Conservation (phyloP, 768 basidiomycete species). For the Amanita pallidorosea region DNA sequence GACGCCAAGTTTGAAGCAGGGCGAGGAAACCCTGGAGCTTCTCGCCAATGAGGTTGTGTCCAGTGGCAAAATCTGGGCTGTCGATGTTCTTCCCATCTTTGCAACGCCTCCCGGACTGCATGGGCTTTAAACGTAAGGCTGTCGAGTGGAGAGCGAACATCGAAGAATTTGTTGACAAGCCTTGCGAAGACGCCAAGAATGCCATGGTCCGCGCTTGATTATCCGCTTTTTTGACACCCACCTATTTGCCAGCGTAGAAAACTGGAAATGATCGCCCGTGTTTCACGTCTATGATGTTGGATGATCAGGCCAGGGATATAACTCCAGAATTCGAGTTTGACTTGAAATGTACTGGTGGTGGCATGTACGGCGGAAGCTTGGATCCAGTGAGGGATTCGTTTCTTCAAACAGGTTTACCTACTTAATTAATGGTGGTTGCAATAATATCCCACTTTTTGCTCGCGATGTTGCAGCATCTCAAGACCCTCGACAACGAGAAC, state of each 20-base stretch:
- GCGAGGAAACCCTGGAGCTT: constrained; percentile 30
- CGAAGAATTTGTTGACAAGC: constrained; percentile 54
- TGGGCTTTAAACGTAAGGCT: constrained; percentile 54
- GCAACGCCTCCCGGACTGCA: constrained; percentile 47
- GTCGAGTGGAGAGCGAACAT: constrained; percentile 50
- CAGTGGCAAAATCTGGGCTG: constrained; percentile 36
- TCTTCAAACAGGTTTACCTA: neutral
- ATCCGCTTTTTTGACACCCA: neutral
- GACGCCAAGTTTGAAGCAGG: constrained; percentile 29
- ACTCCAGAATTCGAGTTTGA: constrained; percentile 48
- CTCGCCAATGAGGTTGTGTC: constrained; percentile 30
- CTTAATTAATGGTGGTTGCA: constrained; percentile 39
- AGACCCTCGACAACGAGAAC: constrained; percentile 50
- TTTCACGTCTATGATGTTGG: constrained; percentile 47
- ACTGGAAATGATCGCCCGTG: constrained; percentile 27
- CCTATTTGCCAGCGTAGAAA: constrained; percentile 21
- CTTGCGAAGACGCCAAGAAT: constrained; percentile 48
- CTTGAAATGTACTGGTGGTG: constrained; percentile 72
- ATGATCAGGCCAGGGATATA: constrained; percentile 28
- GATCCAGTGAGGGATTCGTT: constrained; percentile 39
- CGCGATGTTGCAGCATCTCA: constrained; percentile 54
- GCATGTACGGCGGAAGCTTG: constrained; percentile 60
- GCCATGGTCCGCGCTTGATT: constrained; percentile 39
- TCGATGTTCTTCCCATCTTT: constrained; percentile 39
- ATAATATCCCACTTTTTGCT: constrained; percentile 50